Base-by-base conservation (phyloP, 2,329 filamentous ascomycete species). In the Pseudogymnoascus destructans region DNA sequence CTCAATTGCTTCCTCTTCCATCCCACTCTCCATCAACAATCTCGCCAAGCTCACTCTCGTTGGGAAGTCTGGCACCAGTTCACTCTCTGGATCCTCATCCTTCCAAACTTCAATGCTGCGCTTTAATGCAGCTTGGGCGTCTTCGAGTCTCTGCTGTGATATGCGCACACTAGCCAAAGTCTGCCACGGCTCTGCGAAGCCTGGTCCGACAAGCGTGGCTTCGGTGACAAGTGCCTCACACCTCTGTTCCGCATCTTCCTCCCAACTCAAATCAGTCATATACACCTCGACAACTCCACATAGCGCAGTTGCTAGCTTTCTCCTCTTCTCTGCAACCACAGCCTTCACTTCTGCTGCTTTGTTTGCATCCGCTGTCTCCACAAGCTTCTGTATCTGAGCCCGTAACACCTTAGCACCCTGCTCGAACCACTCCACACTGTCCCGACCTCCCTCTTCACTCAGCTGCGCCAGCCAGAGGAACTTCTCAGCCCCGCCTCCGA, bases 231-330 rank as follows among this genome's bases (percentile, higher is more conserved):
- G 82, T 4, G 81, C 75, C 73, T 98, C 92, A 75, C 95, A 98
- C 64, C 85, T 81, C 64, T 80, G 76, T 74, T 98, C 93, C 4
- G 92, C 93, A 68, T 96, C 90, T 57, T 84, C 82, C 72, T 96
- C 91, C 89, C 81, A 93, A 66, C 87, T 93, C 66, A 97, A 74
- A 74, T 98, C 93, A 9, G 93, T 98, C 93, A 98, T 98, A 76
- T 96, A 98, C 55, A 98, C 89, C 74, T 98, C 93, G 5, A 89
- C 85, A 61, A 97, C 89, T 25, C 88, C 89, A 72, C 95, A 98
- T 33, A 98, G 79, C n/a, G 91, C 89, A 65, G 89, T 89, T 1
- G 90, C 89, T 33, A 97, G 77, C 72, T 93, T 93, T 63, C 78
- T 77, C 70, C 86, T 86, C 75, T 89, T 88, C 71, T 90, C 87